Evolutionary conservation across 306 rosid genomes (phyloP).

Genomic region (Crataegus laevigata): DNA sequence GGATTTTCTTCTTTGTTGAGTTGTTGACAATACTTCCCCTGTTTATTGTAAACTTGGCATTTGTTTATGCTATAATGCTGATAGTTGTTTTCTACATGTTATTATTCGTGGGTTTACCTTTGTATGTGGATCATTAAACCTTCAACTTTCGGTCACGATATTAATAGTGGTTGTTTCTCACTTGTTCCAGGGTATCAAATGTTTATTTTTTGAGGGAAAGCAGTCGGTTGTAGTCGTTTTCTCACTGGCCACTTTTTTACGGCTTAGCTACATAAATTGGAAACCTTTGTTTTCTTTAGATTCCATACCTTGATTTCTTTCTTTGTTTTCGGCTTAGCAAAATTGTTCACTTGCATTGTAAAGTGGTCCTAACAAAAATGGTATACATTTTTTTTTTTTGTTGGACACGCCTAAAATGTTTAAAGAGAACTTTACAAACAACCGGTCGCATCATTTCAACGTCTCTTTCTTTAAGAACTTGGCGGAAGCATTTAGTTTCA

Average conservation of each 20-base stretch:
- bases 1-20: slow-evolving; percentile 7
- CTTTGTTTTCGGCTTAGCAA: neutral
- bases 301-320: neutral
- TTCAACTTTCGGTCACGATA: neutral
- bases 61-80: neutral
- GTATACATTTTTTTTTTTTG: neutral
- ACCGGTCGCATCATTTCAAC: neutral
- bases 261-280: neutral
- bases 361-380: neutral
- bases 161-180: neutral
- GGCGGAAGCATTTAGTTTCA: neutral
- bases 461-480: no score
- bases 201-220: neutral
- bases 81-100: neutral
- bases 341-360: no score
- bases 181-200: neutral
- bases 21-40: slow-evolving; percentile 11
- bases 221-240: neutral
- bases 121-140: neutral
- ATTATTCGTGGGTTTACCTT: neutral
- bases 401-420: neutral
- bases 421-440: neutral
- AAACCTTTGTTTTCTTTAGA: neutral
- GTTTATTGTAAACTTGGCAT: neutral
- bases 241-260: neutral